Base-by-base conservation (phyloP, 192 early-diverging fungal genomes). In the Entomortierella beljakovae region DNA sequence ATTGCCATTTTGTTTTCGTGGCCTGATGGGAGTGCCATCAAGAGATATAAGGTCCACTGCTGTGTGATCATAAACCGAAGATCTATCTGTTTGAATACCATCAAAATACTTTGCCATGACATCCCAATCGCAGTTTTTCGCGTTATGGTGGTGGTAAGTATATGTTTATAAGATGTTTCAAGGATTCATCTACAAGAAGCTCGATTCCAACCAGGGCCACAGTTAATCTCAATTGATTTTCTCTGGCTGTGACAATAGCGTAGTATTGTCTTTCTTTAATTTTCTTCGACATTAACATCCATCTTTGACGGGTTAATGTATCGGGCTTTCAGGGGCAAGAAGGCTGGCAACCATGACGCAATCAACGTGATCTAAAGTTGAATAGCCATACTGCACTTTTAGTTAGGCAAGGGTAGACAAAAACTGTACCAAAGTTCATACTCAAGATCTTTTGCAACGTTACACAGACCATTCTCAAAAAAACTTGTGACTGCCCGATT, bases 1-100 rank as follows among this genome's bases (percentile, higher is more conserved):
- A 77, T 31, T 77, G 74, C 74, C 74, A 77, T 11, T 46, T 61
- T 1, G 66, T 51, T 43, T 77, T 77, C 57, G 74, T 23, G 58
- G 61, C 46, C 61, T 57, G 18, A 35, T n/a, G 4, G 34, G 64
- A 6, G 48, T 40, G 0, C 29, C n/a, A 1, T 28, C 57, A 25
- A 6, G 43, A 16, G 3, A 46, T 46, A 3, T 20, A 2, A 15
- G 4, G 11, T 11, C 15, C 15, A 20, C 5, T 16, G 15, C 43
- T 10, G 43, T 16, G 43, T 20, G 11, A 16, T 52, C 42, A 35
- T 54, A 62, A 4, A 69, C 53, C n/a, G 74, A 52, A 0, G 74
- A 59, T 37, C 58, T 77, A 10, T 65, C 66, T 0, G 74, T 59
- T 22, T 77, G 66, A 16, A 53, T 35, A 15, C 74, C 74, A n/a